A percentile compares a stretch with the other conserved stretches of the same genome.
Evolutionary conservation across 2,329 filamentous ascomycete species (phyloP).

Genomic region (Chaetomium strumarium): DNA sequence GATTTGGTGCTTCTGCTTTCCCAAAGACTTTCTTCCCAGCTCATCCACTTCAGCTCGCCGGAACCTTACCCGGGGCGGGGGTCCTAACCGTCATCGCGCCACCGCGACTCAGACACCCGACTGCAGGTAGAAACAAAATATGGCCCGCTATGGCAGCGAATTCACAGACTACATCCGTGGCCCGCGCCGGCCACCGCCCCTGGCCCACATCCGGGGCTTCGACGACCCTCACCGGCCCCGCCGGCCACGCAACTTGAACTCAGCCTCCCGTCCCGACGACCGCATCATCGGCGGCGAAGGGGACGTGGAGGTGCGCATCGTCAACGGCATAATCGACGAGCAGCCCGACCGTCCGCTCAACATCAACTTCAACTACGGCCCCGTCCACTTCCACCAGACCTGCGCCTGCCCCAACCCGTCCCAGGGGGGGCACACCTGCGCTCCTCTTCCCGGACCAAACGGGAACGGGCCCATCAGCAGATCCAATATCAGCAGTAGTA

Average conservation of each 20-base stretch:
- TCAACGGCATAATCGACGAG: slow-evolving; percentile 3
- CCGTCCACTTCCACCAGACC: slow-evolving; percentile 10
- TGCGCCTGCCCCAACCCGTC: neutral
- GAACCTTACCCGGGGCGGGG: too few relatives aligned
- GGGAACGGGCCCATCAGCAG: too few relatives aligned
- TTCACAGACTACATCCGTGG: slow-evolving; percentile 4
- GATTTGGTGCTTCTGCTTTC: too few relatives aligned
- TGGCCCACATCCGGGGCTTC: slow-evolving; percentile 9
- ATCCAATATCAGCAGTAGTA: too few relatives aligned
- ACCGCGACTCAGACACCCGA: too few relatives aligned
- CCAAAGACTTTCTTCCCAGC: too few relatives aligned
- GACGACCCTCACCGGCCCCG: neutral
- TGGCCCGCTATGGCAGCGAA: slow-evolving; percentile 10
- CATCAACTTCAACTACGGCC: slow-evolving; percentile 18
- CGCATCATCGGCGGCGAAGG: neutral
- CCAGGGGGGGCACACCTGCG: neutral
- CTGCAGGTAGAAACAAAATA: neutral
- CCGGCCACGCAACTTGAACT: neutral
- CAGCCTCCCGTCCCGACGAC: neutral
- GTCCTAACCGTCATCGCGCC: too few relatives aligned
- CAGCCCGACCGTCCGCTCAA: slow-evolving; percentile 14
- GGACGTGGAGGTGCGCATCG: slow-evolving; percentile 4
- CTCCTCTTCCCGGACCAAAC: neutral
- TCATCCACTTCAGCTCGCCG: too few relatives aligned
- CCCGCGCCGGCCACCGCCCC: neutral